These are phyloP conservation scores for Polytrichum commune DNA, from an alignment of 225 moss, liverwort and hornwort species.

Conservation along the genomic window DNA sequence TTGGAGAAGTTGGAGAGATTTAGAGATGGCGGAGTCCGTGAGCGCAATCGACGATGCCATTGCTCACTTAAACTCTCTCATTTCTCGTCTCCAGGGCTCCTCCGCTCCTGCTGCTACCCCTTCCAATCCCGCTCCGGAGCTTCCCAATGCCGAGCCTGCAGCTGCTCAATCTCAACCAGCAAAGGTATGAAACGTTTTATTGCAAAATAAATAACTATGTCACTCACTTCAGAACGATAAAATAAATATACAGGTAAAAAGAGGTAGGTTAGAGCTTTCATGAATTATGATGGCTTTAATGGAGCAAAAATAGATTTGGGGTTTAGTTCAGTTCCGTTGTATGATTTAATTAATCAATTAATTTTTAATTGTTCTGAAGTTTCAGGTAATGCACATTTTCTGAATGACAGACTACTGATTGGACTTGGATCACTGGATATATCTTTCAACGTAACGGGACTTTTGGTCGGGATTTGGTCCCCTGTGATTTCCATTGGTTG, in stretches of 20 bases:
- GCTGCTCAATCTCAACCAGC: not conserved
- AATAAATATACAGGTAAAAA: too few species aligned
- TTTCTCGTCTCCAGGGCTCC: slow-evolving; percentile 32
- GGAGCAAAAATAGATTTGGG: not conserved
- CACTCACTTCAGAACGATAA: not conserved
- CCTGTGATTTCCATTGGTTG: too few species aligned
- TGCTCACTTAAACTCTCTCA: slow-evolving; percentile 47
- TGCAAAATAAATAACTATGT: not conserved
- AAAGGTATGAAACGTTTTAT: slow-evolving; percentile 1
- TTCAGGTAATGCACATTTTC: too few species aligned
- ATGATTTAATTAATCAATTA: too few species aligned
- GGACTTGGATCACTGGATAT: too few species aligned
- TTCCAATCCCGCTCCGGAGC: not conserved
- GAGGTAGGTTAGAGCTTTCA: not conserved
- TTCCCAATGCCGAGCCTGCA: not conserved
- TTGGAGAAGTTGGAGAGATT: not conserved
- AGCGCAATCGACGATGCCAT: slow-evolving; percentile 53
- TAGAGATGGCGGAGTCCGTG: slow-evolving; percentile 34
- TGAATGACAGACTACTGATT: too few species aligned
- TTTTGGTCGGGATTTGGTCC: too few species aligned
- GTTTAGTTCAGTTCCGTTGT: not conserved
- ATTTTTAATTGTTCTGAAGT: too few species aligned
- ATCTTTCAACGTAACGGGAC: too few species aligned
- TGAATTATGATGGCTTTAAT: not conserved
- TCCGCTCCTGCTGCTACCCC: slow-evolving; percentile 27